Evolutionary conservation across 73 alveolate species (phyloP).

Genomic region (Paramecium pentaurelia): DNA sequence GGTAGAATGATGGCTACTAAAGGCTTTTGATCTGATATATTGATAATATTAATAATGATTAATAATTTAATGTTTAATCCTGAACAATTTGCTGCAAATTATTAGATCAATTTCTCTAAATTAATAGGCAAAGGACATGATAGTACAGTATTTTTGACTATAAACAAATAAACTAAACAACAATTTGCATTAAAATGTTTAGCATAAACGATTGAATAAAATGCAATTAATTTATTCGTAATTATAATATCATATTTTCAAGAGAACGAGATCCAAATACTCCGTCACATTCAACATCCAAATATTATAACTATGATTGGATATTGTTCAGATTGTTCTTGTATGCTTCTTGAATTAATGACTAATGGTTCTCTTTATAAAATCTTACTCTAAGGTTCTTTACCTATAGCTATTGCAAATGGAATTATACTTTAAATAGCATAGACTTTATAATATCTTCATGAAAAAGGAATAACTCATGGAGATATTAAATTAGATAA

Average conservation of each 20-base stretch:
- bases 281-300: conserved; percentile 1
- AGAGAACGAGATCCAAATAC: conserved; percentile 40
- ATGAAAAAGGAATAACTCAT: neutral
- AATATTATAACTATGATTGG: neutral
- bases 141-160: neutral
- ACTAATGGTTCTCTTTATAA: conserved; percentile 23
- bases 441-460: neutral
- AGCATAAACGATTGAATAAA: neutral
- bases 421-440: neutral
- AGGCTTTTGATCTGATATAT: neutral
- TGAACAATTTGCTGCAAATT: conserved; percentile 2
- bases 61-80: neutral
- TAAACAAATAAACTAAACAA: neutral
- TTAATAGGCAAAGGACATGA: neutral
- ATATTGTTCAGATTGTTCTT: conserved; percentile 5
- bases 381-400: neutral
- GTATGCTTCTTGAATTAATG: conserved; percentile 18
- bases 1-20: conserved; percentile 49
- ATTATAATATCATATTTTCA: neutral
- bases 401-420: conserved; percentile 25
- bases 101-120: neutral
- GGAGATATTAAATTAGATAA: conserved; percentile 32
- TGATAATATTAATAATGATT: neutral
- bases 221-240: conserved; percentile 45
- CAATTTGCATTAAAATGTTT: neutral